phyloP scores from a whole-genome alignment of 805 yeast genomes.

The Metschnikowia koreensis region DNA sequence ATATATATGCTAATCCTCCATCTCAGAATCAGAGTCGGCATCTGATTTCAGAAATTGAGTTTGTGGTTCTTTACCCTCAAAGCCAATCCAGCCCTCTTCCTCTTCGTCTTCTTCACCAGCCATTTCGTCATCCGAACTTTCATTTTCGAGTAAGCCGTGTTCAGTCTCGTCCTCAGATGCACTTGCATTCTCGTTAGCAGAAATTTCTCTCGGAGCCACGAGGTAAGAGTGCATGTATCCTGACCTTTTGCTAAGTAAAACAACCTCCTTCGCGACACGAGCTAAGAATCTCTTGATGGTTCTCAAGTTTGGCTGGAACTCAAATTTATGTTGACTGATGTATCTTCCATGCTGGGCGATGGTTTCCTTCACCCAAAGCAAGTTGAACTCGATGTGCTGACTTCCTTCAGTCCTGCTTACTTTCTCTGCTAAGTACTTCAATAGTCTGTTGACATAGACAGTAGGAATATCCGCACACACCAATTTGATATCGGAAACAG shows the following conservation, averaged over 20 bases:
- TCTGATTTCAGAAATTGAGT: conserved; percentile 9
- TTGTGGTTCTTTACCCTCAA: conserved; percentile 9
- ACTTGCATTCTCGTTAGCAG: not conserved
- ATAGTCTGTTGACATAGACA: conserved; percentile 67
- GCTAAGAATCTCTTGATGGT: conserved; percentile 73
- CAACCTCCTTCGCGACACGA: conserved; percentile 73
- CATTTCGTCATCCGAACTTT: conserved; percentile 10
- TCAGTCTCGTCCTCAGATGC: conserved; percentile 10
- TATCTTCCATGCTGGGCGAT: conserved; percentile 74
- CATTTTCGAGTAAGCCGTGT: conserved; percentile 5
- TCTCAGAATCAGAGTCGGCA: conserved; percentile 14
- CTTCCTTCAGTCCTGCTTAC: conserved; percentile 54
- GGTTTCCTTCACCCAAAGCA: conserved; percentile 75
- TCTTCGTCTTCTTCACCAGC: conserved; percentile 11
- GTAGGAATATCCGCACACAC: conserved; percentile 70
- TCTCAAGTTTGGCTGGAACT: conserved; percentile 62
- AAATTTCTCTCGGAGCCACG: conserved; percentile 12
- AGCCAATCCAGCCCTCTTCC: conserved; percentile 17
- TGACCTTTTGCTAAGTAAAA: conserved; percentile 50
- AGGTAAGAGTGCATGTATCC: conserved; percentile 56
- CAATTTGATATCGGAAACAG: conserved; percentile 65
- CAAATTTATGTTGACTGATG: conserved; percentile 59
- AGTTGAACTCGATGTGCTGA: conserved; percentile 79
- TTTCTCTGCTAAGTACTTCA: conserved; percentile 63
- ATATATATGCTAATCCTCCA: conserved; percentile 12